These are phyloP conservation scores for Talaromyces sp. DNA, from an alignment of 2,329 filamentous ascomycete species.

Conservation along the genomic window DNA sequence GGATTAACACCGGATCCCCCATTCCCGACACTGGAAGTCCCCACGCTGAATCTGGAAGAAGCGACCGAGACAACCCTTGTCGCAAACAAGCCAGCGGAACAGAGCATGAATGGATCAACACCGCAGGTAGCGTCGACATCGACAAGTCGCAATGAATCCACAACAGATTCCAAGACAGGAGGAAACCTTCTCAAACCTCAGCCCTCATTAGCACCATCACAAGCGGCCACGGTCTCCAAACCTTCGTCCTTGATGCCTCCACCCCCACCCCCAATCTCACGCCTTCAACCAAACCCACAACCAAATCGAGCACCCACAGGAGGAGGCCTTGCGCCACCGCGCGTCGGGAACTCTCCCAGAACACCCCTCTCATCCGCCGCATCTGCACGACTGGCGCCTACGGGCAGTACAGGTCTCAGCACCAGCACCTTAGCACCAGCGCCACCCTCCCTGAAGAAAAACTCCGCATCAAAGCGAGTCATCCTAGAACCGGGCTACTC, in stretches of 20 bases:
- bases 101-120: slow-evolving; percentile 6
- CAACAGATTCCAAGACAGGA: slow-evolving; percentile 10
- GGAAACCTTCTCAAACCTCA: slow-evolving; percentile 7
- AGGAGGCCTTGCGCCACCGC: slow-evolving; percentile 30
- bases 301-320: slow-evolving; percentile 21
- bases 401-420: slow-evolving; percentile 44
- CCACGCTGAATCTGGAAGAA: slow-evolving; percentile 35
- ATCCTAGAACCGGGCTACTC: slow-evolving; percentile 87
- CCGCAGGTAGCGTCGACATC: slow-evolving; percentile 5
- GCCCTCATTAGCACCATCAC: slow-evolving; percentile 4
- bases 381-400: slow-evolving; percentile 44
- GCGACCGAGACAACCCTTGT: slow-evolving; percentile 12
- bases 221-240: slow-evolving; percentile 2
- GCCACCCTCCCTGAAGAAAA: slow-evolving; percentile 52
- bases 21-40: slow-evolving; percentile 29
- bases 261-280: slow-evolving; percentile 38
- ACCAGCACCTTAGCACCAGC: slow-evolving; percentile 47
- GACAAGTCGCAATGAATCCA: slow-evolving; percentile 12
- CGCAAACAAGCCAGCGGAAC: slow-evolving; percentile 10
- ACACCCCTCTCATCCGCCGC: slow-evolving; percentile 50
- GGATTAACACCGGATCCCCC: slow-evolving; percentile 31
- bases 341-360: slow-evolving; percentile 33
- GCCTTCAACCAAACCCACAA: slow-evolving; percentile 27
- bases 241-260: slow-evolving; percentile 38
- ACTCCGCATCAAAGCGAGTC: slow-evolving; percentile 57